These are phyloP conservation scores for Nothophoma quercina DNA, from an alignment of 2,329 filamentous ascomycete genomes.

Conservation along the genomic window DNA sequence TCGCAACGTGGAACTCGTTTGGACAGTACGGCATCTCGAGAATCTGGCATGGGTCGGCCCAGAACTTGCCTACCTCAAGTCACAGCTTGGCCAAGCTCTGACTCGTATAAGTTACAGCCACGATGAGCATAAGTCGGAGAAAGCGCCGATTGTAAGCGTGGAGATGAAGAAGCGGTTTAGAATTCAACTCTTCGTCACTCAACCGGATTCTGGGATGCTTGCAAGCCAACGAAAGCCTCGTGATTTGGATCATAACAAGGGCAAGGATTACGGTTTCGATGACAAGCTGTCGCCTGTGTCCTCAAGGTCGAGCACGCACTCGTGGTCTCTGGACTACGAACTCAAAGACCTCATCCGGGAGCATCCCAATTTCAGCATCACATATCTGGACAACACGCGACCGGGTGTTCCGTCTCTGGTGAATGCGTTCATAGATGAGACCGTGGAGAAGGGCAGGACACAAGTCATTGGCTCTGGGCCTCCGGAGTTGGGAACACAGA, in stretches of 20 bases:
- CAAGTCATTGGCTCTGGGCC: slow-evolving; percentile 37
- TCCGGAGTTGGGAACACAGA: slow-evolving; percentile 30
- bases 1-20: slow-evolving; percentile 31
- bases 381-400: slow-evolving; percentile 28
- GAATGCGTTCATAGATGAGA: slow-evolving; percentile 24
- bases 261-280: neutral
- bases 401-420: slow-evolving; percentile 23
- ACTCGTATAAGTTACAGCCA: neutral
- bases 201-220: slow-evolving; percentile 3
- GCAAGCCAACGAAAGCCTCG: neutral
- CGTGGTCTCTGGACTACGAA: slow-evolving; percentile 5
- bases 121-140: neutral
- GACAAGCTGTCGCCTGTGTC: slow-evolving; percentile 5
- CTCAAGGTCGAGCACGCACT: neutral
- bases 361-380: slow-evolving; percentile 28
- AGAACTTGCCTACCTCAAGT: slow-evolving; percentile 28
- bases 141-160: neutral
- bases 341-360: slow-evolving; percentile 16
- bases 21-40: slow-evolving; percentile 32
- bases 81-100: slow-evolving; percentile 12
- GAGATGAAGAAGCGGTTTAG: slow-evolving; percentile 18
- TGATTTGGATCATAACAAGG: neutral
- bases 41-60: slow-evolving; percentile 32
- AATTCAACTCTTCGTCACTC: slow-evolving; percentile 28
- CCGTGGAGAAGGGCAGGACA: slow-evolving; percentile 26